phyloP scores from a whole-genome alignment of 768 basidiomycete genomes.

The Stropharia rugosoannulata region DNA sequence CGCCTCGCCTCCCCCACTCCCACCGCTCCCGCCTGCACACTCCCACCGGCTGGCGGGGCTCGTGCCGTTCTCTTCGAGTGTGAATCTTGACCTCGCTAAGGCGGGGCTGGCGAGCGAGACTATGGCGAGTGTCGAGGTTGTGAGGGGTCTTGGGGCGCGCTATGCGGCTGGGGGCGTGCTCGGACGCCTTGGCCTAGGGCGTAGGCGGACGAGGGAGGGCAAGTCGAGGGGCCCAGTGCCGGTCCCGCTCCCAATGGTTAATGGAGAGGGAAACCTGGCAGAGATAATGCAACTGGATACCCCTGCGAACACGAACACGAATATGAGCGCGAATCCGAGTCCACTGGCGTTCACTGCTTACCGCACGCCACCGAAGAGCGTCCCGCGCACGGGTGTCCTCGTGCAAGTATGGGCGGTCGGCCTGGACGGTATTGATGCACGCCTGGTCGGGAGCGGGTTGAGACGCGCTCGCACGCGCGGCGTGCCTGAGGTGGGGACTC shows the following conservation, averaged over 20 bases:
- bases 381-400: conserved; percentile 67
- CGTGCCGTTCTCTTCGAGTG: conserved; percentile 24
- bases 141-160: conserved; percentile 47
- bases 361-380: conserved; percentile 69
- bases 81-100: conserved; percentile 69
- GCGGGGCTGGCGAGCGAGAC: conserved; percentile 82
- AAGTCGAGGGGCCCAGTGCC: neutral
- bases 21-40: neutral
- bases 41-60: neutral
- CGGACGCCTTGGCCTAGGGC: conserved; percentile 18
- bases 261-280: no score
- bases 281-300: no score
- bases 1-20: neutral
- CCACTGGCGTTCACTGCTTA: conserved; percentile 67
- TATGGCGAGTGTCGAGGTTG: conserved; percentile 86
- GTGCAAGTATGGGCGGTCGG: conserved; percentile 92
- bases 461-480: conserved; percentile 23
- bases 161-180: conserved; percentile 13
- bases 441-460: conserved; percentile 54
- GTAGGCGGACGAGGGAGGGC: conserved; percentile 7
- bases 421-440: conserved; percentile 71
- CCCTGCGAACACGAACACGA: no score
- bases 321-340: neutral
- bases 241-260: neutral
- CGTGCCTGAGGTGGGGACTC: neutral